Percentiles rank a stretch among this genome's conserved stretches.
phyloP scores from a whole-genome alignment of 495 filamentous ascomycete genomes.

The Penicillium pulvis region DNA sequence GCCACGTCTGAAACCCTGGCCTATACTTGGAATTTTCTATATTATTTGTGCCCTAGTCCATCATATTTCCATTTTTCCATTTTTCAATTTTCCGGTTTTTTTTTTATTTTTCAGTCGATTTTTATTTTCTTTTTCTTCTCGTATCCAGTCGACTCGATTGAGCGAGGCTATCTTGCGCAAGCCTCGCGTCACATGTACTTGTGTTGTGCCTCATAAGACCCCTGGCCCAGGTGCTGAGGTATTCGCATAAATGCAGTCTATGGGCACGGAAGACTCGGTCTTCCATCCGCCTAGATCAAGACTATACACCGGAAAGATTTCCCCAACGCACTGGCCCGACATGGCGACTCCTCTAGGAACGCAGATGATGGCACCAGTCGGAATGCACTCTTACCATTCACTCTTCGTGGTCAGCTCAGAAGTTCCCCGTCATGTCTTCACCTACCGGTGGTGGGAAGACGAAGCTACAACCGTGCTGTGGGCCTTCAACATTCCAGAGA shows the following conservation, averaged over 20 bases:
- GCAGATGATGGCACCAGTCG: not conserved
- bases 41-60: not conserved
- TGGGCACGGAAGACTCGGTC: constrained; percentile 11
- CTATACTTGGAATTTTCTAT: constrained; percentile 3
- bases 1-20: constrained; percentile 7
- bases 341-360: not conserved
- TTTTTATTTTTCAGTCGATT: not conserved
- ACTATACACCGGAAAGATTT: not conserved
- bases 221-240: constrained; percentile 10
- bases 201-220: constrained; percentile 10
- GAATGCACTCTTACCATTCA: constrained; percentile 31
- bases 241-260: constrained; percentile 25
- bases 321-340: not conserved
- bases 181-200: not conserved
- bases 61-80: not conserved
- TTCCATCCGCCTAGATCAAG: constrained; percentile 15
- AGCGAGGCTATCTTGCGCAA: no score
- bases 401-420: constrained; percentile 37
- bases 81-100: not conserved
- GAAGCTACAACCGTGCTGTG: constrained; percentile 43
- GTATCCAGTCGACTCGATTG: not conserved
- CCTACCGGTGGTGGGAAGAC: constrained; percentile 49
- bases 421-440: constrained; percentile 32
- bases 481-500: constrained; percentile 43
- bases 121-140: not conserved